A percentile compares a stretch with the other conserved stretches of the same genome.
Evolutionary conservation across 2,329 filamentous ascomycete genomes (phyloP).

Genomic region (Colletotrichum plurivorum): DNA sequence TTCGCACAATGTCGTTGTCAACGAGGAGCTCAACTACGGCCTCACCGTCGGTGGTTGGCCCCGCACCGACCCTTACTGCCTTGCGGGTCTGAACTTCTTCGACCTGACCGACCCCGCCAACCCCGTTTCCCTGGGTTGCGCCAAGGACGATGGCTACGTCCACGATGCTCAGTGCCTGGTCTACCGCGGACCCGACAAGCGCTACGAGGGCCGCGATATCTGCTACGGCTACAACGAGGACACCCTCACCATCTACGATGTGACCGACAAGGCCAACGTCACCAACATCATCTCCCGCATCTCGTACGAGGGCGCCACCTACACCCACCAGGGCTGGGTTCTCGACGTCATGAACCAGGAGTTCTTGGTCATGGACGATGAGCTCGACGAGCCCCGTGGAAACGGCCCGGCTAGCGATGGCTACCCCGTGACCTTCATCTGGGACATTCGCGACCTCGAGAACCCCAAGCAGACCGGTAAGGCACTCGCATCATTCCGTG

Average conservation of each 20-base stretch:
- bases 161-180: constrained; percentile 73
- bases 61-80: constrained; percentile 56
- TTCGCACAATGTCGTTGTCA: constrained; percentile 64
- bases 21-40: constrained; percentile 62
- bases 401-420: constrained; percentile 57
- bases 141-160: constrained; percentile 69
- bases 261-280: constrained; percentile 62
- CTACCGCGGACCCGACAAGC: constrained; percentile 65
- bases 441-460: constrained; percentile 61
- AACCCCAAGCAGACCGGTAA: constrained; percentile 58
- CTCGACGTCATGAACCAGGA: constrained; percentile 60
- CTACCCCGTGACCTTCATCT: constrained; percentile 65
- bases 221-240: constrained; percentile 71
- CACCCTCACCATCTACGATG: constrained; percentile 67
- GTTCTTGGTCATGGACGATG: constrained; percentile 67
- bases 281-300: constrained; percentile 65
- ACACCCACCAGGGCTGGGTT: constrained; percentile 72
- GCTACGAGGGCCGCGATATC: constrained; percentile 64
- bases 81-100: constrained; percentile 69
- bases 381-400: constrained; percentile 63
- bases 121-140: constrained; percentile 67
- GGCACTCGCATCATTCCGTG: no score
- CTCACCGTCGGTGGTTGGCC: constrained; percentile 61
- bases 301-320: constrained; percentile 68
- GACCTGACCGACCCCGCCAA: constrained; percentile 68